Evolutionary conservation across 208 protist species (phyloP).

Genomic region (Leishmania aethiopica): DNA sequence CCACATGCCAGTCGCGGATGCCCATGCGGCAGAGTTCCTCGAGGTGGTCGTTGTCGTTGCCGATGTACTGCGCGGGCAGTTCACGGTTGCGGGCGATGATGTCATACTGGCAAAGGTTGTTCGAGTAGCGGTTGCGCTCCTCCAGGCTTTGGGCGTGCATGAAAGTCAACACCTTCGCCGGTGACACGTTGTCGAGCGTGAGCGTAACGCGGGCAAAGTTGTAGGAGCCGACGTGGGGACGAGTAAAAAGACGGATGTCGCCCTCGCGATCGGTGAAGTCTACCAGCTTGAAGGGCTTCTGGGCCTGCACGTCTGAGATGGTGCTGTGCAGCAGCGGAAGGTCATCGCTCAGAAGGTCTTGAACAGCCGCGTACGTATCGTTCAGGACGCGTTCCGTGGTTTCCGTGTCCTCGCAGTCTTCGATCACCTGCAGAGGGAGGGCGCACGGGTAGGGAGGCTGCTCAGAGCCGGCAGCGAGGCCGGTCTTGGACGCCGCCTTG

Average conservation of each 20-base stretch:
- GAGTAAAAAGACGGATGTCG: conserved; percentile 76
- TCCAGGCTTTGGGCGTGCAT: conserved; percentile 70
- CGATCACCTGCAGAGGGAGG: conserved; percentile 65
- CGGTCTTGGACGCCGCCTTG: conserved; percentile 75
- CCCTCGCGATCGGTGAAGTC: conserved; percentile 76
- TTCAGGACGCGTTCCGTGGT: conserved; percentile 57
- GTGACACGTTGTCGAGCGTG: conserved; percentile 51
- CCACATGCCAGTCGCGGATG: conserved; percentile 66
- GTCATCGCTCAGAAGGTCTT: conserved; percentile 66
- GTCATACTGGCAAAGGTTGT: conserved; percentile 58
- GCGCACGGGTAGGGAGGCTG: conserved; percentile 88
- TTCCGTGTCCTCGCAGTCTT: conserved; percentile 44
- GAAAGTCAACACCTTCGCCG: conserved; percentile 54
- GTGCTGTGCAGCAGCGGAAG: conserved; percentile 44
- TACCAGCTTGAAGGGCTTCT: conserved; percentile 48
- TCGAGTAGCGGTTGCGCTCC: conserved; percentile 64
- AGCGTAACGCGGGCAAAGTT: conserved; percentile 81
- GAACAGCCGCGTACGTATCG: conserved; percentile 50
- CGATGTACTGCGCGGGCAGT: conserved; percentile 39
- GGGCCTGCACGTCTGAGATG: conserved; percentile 32
- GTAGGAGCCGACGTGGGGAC: conserved; percentile 75
- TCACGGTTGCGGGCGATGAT: conserved; percentile 55
- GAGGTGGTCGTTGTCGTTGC: conserved; percentile 54
- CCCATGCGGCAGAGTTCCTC: conserved; percentile 37
- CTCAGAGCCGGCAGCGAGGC: conserved; percentile 68